Conservation (phyloP, 2,329 filamentous ascomycete species). For the Xylaria sp. region DNA sequence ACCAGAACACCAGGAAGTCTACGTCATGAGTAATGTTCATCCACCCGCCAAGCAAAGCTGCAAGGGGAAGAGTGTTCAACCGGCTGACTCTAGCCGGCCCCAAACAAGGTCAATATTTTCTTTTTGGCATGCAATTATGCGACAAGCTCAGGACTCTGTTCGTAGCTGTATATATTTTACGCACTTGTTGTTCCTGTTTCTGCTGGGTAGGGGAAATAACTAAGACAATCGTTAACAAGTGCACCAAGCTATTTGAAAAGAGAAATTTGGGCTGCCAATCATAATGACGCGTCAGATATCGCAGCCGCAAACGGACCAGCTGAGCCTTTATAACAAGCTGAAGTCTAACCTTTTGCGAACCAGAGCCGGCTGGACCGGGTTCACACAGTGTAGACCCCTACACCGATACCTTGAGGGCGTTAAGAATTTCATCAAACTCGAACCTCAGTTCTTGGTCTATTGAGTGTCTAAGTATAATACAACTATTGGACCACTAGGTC, state of each 20-base stretch:
- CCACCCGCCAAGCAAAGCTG: conserved; percentile 18
- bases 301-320: conserved; percentile 8
- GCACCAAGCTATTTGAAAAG: conserved; percentile 3
- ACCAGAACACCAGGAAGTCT: background rate
- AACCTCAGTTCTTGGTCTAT: background rate
- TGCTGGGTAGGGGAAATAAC: background rate
- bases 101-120: conserved; percentile 9
- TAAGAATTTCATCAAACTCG: background rate
- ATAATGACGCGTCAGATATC: background rate
- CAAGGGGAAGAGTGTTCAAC: conserved; percentile 33
- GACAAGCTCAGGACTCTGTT: conserved; percentile 4
- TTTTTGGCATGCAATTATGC: conserved; percentile 17
- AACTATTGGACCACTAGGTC: background rate
- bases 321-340: conserved; percentile 21
- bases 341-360: conserved; percentile 12
- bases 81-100: conserved; percentile 23
- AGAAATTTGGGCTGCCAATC: conserved; percentile 24
- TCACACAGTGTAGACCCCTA: background rate
- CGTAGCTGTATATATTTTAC: conserved; percentile 17
- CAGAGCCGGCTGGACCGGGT: conserved; percentile 1
- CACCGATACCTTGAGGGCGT: background rate
- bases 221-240: background rate
- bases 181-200: background rate
- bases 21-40: conserved; percentile 36
- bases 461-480: background rate